phyloP scores from a whole-genome alignment of 176 grass and related monocot genomes.

The Areca catechu region DNA sequence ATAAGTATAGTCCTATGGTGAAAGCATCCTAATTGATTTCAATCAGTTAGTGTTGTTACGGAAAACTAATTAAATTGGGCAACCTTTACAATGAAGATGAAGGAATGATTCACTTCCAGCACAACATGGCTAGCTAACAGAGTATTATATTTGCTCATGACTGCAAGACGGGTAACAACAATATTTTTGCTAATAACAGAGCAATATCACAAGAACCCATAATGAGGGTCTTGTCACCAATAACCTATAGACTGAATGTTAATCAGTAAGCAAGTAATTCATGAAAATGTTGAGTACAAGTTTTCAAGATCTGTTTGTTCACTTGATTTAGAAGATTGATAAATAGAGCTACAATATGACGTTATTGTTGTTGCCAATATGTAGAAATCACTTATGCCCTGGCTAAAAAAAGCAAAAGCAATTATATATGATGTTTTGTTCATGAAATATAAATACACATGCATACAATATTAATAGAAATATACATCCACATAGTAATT shows the following conservation, averaged over 20 bases:
- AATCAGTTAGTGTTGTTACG: slow-evolving; percentile 2
- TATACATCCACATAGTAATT: no score
- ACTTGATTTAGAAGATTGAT: slow-evolving; percentile 68
- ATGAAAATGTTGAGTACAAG: slow-evolving; percentile 15
- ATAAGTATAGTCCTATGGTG: slow-evolving; percentile 51
- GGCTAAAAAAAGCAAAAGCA: slow-evolving; percentile 15
- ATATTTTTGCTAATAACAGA: no score
- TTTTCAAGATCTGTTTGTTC: slow-evolving; percentile 47
- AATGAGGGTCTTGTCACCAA: slow-evolving; percentile 78
- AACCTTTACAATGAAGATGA: neutral
- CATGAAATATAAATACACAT: no score
- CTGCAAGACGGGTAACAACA: no score
- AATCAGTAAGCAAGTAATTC: slow-evolving; percentile 2
- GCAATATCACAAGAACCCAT: slow-evolving; percentile 93
- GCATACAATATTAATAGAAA: no score
- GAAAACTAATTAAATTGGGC: neutral
- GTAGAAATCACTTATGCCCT: slow-evolving; percentile 71
- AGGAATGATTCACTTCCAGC: slow-evolving; percentile 67
- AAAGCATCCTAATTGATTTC: neutral
- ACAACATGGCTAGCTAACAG: slow-evolving; percentile 75
- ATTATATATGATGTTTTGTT: no score
- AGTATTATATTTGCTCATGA: no score
- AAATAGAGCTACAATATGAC: slow-evolving; percentile 75
- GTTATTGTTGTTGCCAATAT: slow-evolving; percentile 66
- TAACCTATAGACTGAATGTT: slow-evolving; percentile 45